Evolutionary conservation across 768 basidiomycete genomes (phyloP), one percentile per base, ranked within the genome.

Genomic region (Tylopilus sp.): DNA sequence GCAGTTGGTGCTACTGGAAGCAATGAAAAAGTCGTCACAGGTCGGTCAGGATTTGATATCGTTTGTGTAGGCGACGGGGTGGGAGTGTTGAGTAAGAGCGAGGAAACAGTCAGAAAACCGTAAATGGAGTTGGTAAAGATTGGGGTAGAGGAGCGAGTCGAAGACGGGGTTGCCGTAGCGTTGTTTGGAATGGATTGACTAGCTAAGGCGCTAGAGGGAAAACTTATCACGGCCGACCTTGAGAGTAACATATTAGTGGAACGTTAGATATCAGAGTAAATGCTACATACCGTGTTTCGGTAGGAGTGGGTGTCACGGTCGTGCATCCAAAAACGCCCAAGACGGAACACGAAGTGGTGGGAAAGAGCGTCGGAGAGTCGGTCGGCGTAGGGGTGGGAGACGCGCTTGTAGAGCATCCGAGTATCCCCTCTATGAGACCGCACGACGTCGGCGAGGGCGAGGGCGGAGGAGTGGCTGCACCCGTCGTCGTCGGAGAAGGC

Each of bases 21-120:
- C 9, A 72, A 30, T 2, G 71, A 58, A 25, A 63, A 3, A 11
- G 73, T 70, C 2, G 76, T 67, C 5, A 51, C 5, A 2, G 64
- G 38, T 6, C 69, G 70, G 50, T 81, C 80, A 19, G 79, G 76
- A 57, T 77, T 54, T 17, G 70, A 70, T 10, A 48, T 12, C 24
- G 75, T 68, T 8, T 40, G 25, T 8, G 68, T 49, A 8, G 61
- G 22, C 12, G 68, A 58, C 6, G 69, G 36, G 9, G 58, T 14
- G 7, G 59, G 37, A 31, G 63, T 49, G 44, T 66, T 59, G 25
- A 68, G 40, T 40, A 78, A 59, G 26, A 77, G 71, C 5, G 72
- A 63, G 13, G 68, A 30, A 4, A 76, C 64, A 37, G 66, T 61
- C 71, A 55, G 62, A 69, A 60, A 76, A 64, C 52, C 65, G 57